Evolutionary conservation across 2,329 filamentous ascomycete species (phyloP), one percentile per base, ranked within the genome.

Genomic region (Penicillium occitanis): DNA sequence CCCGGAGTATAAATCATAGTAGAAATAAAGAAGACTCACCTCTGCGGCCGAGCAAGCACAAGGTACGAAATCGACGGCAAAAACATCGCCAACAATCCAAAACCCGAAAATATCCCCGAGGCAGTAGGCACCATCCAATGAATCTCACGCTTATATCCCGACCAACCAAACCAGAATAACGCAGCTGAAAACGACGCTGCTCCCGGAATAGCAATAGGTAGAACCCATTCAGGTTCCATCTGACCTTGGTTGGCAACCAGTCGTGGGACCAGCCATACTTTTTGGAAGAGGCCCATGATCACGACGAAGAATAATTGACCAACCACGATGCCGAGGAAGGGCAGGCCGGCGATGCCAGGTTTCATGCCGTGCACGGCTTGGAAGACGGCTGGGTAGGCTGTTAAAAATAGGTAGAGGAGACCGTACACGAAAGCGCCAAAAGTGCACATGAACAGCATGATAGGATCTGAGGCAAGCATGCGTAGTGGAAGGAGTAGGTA

Each of bases 91-190:
- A 87, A 78, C 44, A 88, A 81, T 10, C 86, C 88, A 66, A 85
- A 72, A 10, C 88, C 88, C 66, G 90, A 90, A 0, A 84, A 79
- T 0, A 90, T 71, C 0, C 88, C 88, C 0, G 86, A 86, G 10
- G 89, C 73, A 72, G 88, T 84, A 2, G 88, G 87, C 1, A 81
- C 82, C 10, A 82, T 81, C 73, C 86, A 88, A 59, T 83, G 78
- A 6, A 87, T 75, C 6, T 74, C 76, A 0, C 76, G 65, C 5
- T 77, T 78, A 0, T 83, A 85, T 1, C 87, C 80, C 0, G 85
- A 83, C 84, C 85, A 90, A 22, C 86, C 88, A 17, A 90, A 82
- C 89, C 67, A 87, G 74, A 69, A 90, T 37, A 88, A 77, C 7
- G 84, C 83, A 14, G 82, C 72, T 0, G 87, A 85, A 0, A 88